Percentiles rank a stretch among this genome's conserved stretches.
phyloP scores from a whole-genome alignment of 164 flowering plant genomes.

The Litsea cubeba region DNA sequence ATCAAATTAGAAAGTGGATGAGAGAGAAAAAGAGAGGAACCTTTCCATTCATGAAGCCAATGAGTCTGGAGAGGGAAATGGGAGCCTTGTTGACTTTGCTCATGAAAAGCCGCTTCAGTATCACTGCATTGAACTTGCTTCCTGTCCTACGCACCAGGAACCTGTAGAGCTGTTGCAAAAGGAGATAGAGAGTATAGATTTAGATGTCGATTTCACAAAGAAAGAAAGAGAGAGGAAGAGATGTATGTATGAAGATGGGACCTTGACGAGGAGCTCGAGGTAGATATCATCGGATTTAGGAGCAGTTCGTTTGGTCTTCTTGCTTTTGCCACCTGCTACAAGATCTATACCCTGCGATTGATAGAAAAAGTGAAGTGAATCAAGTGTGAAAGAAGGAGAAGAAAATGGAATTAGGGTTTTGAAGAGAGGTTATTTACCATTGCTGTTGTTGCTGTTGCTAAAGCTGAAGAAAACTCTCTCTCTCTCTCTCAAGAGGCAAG shows the following conservation, averaged over 20 bases:
- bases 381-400: neutral
- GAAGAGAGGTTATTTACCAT: neutral
- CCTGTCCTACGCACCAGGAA: conserved; percentile 57
- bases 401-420: neutral
- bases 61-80: conserved; percentile 44
- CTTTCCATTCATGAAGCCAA: conserved; percentile 48
- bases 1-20: neutral
- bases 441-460: neutral
- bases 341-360: conserved; percentile 8
- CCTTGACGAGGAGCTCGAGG: conserved; percentile 16
- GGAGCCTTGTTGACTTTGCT: conserved; percentile 56
- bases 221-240: conserved; percentile 2
- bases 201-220: neutral
- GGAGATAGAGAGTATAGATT: neutral
- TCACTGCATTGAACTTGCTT: conserved; percentile 59
- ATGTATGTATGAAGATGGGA: neutral
- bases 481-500: neutral
- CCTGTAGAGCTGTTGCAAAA: conserved; percentile 39
- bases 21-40: conserved; percentile 15
- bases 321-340: conserved; percentile 35
- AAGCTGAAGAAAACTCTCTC: neutral
- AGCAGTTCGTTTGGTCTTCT: conserved; percentile 10
- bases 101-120: conserved; percentile 62
- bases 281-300: conserved; percentile 15
- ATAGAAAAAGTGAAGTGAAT: neutral